Conservation (phyloP, 345 rosid genomes). For the Eucalyptus melliodora region DNA sequence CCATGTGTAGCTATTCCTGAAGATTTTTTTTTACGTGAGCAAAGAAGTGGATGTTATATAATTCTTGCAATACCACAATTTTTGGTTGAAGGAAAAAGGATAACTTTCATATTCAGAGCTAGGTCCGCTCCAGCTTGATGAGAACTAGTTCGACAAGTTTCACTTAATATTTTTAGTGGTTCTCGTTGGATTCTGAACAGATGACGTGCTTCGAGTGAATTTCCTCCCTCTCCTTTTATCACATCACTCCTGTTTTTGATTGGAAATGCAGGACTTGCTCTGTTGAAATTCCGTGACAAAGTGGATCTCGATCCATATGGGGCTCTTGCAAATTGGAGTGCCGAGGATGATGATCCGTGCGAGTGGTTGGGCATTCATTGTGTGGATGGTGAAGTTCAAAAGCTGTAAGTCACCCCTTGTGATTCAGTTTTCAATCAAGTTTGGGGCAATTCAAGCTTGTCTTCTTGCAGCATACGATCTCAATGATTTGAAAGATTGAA, state of each 20-base stretch:
- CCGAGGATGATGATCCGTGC: slow-evolving; percentile 37
- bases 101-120: neutral
- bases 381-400: slow-evolving; percentile 52
- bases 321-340: slow-evolving; percentile 61
- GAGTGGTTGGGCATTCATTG: slow-evolving; percentile 73
- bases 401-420: slow-evolving; percentile 45
- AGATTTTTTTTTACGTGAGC: neutral
- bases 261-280: slow-evolving; percentile 38
- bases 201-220: neutral
- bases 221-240: neutral
- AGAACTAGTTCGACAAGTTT: neutral
- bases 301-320: slow-evolving; percentile 63
- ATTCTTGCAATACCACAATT: neutral
- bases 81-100: neutral
- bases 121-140: neutral
- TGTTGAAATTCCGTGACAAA: slow-evolving; percentile 53
- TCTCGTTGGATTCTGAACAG: neutral
- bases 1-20: neutral
- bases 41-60: neutral
- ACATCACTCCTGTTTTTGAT: neutral
- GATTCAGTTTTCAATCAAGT: neutral
- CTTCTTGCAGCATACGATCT: neutral
- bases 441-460: neutral
- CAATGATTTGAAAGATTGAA: neutral
- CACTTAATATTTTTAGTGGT: neutral